Evolutionary conservation across 257 asterid genomes (phyloP).

Genomic region (Fraxinus anomala): DNA sequence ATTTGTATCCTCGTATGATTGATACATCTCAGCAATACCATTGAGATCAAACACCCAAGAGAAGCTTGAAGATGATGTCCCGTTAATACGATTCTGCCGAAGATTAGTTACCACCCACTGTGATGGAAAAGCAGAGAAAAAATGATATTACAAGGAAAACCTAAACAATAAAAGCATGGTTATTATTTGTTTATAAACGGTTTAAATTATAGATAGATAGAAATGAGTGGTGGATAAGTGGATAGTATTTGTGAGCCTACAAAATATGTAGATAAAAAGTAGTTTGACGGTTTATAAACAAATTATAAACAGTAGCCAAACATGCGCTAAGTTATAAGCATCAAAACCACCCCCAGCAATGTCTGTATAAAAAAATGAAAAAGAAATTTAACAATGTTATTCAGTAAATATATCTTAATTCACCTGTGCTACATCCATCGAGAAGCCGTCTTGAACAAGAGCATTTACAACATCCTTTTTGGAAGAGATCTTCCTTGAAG

Average conservation of each 20-base stretch:
- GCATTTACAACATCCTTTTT: conserved; percentile 71
- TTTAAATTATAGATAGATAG: too few species aligned
- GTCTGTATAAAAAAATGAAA: background rate
- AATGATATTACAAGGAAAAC: conserved; percentile 8
- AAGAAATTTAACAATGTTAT: background rate
- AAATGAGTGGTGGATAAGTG: too few species aligned
- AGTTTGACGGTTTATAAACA: too few species aligned
- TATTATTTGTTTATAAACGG: too few species aligned
- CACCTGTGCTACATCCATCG: conserved; percentile 96
- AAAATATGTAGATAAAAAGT: too few species aligned
- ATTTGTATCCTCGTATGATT: conserved; percentile 88
- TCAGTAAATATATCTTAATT: conserved; percentile 6
- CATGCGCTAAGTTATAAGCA: background rate
- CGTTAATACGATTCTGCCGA: conserved; percentile 51
- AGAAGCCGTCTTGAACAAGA: conserved; percentile 78
- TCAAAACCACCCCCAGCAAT: background rate
- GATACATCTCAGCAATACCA: conserved; percentile 90
- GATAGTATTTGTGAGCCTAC: too few species aligned
- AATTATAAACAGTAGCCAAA: too few species aligned
- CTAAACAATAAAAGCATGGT: background rate
- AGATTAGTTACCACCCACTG: conserved; percentile 98
- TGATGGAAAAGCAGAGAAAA: conserved; percentile 18
- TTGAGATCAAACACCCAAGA: conserved; percentile 82
- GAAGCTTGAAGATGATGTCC: conserved; percentile 62
- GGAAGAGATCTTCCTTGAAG: conserved; percentile 82